Evolutionary conservation across 2,329 filamentous ascomycete genomes (phyloP), one percentile per base, ranked within the genome.

Genomic region (Coniochaeta hoffmannii): DNA sequence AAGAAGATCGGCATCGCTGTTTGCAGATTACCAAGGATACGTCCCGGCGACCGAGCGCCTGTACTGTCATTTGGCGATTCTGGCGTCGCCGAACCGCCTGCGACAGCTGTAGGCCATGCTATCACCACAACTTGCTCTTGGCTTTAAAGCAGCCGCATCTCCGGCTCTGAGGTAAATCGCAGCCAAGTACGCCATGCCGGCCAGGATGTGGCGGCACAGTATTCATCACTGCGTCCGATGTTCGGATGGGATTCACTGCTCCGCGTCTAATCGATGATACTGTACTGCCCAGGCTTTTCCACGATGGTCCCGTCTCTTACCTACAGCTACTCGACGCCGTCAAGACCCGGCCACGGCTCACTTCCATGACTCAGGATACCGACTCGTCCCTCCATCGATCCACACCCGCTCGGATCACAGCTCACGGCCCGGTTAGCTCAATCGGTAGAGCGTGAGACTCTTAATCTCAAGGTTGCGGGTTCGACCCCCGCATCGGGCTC

Each of bases 161-260:
- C 17, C 17, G 17, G 17, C 5, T 10, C 9, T 19, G 36, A 32
- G 17, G 17, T 19, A 10, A 2, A 4, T 97, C 0, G 87, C 91
- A 0, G 79, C 80, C 0, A 93, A 94, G 58, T 96, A 96, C 62
- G 84, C 85, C 0, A 97, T 97, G 90, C 92, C 93, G 0, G 90
- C 89, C 0, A 77, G 92, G 0, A 94, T 97, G 89, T 97, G 93
- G 94, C 80, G 90, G 0, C 89, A 96, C 62, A 93, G 89, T 0
- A 97, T 97, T 3, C 90, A 95, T n/a, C n/a, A n/a, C n/a, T n/a
- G n/a, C n/a, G n/a, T n/a, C n/a, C n/a, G n/a, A n/a, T n/a, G n/a
- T n/a, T n/a, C n/a, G n/a, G n/a, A n/a, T n/a, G n/a, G n/a, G n/a
- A n/a, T n/a, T n/a, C n/a, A n/a, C n/a, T n/a, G n/a, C n/a, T n/a